Percentiles rank a stretch among this genome's conserved stretches.
These are phyloP conservation scores for Candida manassasensis DNA, from an alignment of 805 yeast species.

Conservation along the genomic window DNA sequence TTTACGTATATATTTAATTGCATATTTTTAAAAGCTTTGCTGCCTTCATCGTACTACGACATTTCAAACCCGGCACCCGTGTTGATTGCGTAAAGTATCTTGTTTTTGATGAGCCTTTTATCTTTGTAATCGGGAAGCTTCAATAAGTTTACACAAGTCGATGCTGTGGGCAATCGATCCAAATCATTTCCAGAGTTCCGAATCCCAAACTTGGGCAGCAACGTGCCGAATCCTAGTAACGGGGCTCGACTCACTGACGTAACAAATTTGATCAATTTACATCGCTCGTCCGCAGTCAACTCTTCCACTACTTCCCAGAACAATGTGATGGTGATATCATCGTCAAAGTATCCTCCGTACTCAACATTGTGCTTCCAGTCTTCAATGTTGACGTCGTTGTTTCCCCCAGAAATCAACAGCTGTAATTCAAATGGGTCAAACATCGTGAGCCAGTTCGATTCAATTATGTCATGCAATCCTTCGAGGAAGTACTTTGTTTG, in stretches of 20 bases:
- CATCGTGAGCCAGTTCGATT: slow-evolving; percentile 74
- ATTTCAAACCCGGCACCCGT: slow-evolving; percentile 87
- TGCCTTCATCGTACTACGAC: slow-evolving; percentile 30
- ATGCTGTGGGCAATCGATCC: slow-evolving; percentile 77
- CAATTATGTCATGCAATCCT: slow-evolving; percentile 68
- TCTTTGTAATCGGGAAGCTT: slow-evolving; percentile 79
- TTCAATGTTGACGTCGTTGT: slow-evolving; percentile 60
- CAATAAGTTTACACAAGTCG: slow-evolving; percentile 87
- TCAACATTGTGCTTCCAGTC: slow-evolving; percentile 64
- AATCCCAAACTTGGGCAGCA: slow-evolving; percentile 78
- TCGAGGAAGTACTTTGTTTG: slow-evolving; percentile 61
- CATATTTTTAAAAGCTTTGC: slow-evolving; percentile 3
- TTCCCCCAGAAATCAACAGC: slow-evolving; percentile 75
- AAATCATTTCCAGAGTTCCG: slow-evolving; percentile 55
- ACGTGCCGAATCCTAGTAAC: slow-evolving; percentile 71
- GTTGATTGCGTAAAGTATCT: slow-evolving; percentile 72
- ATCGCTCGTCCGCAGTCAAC: slow-evolving; percentile 56
- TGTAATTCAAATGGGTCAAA: slow-evolving; percentile 83
- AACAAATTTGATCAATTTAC: slow-evolving; percentile 74
- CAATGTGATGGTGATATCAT: slow-evolving; percentile 53
- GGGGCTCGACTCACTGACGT: slow-evolving; percentile 94
- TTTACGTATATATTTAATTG: slow-evolving; percentile 6
- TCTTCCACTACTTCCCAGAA: slow-evolving; percentile 79
- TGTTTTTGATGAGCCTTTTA: slow-evolving; percentile 51
- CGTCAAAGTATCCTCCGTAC: slow-evolving; percentile 57